Evolutionary conservation across 2,329 filamentous ascomycete genomes (phyloP).

Genomic region (Diaporthe velutina): DNA sequence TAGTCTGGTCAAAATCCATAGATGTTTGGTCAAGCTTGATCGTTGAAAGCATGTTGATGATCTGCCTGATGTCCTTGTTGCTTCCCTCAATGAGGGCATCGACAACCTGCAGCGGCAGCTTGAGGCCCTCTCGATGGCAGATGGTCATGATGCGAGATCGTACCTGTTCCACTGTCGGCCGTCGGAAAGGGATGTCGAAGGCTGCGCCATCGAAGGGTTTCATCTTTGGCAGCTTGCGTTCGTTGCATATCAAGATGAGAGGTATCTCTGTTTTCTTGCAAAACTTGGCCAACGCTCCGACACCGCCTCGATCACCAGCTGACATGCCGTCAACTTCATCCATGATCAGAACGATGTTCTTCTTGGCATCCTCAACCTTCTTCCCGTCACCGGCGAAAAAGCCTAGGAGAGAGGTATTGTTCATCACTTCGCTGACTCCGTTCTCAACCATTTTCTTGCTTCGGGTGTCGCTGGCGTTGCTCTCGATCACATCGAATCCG

Average conservation of each 20-base stretch:
- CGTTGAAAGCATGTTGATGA: constrained; percentile 98
- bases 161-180: constrained; percentile 92
- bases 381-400: constrained; percentile 91
- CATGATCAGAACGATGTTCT: constrained; percentile 97
- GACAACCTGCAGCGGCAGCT: constrained; percentile 84
- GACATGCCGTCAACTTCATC: constrained; percentile 99
- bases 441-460: constrained; percentile 96
- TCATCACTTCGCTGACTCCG: constrained; percentile 89
- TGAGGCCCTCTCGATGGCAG: constrained; percentile 90
- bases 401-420: constrained; percentile 91
- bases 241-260: constrained; percentile 98
- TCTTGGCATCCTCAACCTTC: constrained; percentile 83
- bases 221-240: constrained; percentile 94
- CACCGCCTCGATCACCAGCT: constrained; percentile 93
- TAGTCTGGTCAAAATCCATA: constrained; percentile 88
- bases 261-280: constrained; percentile 96
- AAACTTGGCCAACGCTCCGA: constrained; percentile 92
- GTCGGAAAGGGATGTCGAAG: constrained; percentile 87
- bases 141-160: constrained; percentile 95
- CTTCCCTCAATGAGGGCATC: constrained; percentile 96
- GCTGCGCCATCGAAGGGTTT: constrained; percentile 93
- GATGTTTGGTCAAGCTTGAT: constrained; percentile 87
- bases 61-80: constrained; percentile 95
- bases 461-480: constrained; percentile 93
- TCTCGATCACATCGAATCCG: constrained; percentile 93